Evolutionary conservation across 108 stramenopile genomes (phyloP).

Genomic region (Epipyxis sp.): DNA sequence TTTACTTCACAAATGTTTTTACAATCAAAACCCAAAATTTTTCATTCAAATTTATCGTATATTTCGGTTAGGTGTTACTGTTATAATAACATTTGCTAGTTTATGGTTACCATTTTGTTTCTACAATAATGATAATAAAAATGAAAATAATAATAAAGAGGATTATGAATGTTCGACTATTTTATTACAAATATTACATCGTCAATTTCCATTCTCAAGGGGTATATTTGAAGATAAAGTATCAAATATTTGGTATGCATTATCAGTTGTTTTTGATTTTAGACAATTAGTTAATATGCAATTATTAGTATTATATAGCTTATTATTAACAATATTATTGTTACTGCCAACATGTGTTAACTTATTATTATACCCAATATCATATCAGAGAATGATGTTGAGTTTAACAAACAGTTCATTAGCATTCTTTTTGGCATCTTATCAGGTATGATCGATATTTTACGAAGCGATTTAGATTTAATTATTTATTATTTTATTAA

Average conservation of each 20-base stretch:
- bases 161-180: constrained; percentile 29
- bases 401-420: constrained; percentile 58
- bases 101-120: constrained; percentile 73
- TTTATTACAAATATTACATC: constrained; percentile 58
- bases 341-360: no score
- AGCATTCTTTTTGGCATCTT: constrained; percentile 84
- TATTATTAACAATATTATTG: constrained; percentile 30
- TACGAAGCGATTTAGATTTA: no score
- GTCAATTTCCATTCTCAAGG: constrained; percentile 83
- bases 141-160: neutral
- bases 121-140: neutral
- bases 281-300: constrained; percentile 57
- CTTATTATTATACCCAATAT: constrained; percentile 32
- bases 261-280: constrained; percentile 55
- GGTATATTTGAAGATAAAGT: constrained; percentile 95
- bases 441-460: no score
- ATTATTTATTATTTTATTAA: no score
- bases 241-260: constrained; percentile 82
- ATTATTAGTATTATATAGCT: constrained; percentile 39
- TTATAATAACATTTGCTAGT: constrained; percentile 61
- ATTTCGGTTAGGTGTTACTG: constrained; percentile 61
- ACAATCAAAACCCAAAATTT: neutral
- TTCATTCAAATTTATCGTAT: neutral
- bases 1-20: constrained; percentile 70
- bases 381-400: constrained; percentile 30